Evolutionary conservation across 2,329 filamentous ascomycete genomes (phyloP), one percentile per base, ranked within the genome.

Genomic region (Metarhizium anisopliae): DNA sequence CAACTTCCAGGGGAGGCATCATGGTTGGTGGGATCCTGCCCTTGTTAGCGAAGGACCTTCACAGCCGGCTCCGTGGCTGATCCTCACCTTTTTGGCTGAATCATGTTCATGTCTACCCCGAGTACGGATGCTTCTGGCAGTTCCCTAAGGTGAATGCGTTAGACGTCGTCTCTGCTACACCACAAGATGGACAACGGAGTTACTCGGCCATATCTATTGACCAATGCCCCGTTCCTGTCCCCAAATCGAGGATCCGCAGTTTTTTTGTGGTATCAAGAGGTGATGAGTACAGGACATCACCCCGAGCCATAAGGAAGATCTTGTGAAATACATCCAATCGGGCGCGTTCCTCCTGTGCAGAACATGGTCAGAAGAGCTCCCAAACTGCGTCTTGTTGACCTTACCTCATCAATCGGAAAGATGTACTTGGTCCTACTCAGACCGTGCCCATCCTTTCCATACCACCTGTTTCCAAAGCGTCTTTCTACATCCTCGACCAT

Each of bases 261-360:
- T 40, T 25, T 13, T 51, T n/a, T 29, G 20, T 18, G 14, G 47
- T 18, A 45, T 43, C 49, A 5, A 58, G 47, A 6, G 55, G 42
- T 29, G 58, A 42, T 45, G 56, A 57, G 43, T 57, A 60, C 7
- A 59, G 50, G 25, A n/a, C 49, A 4, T 74, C 68, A 47, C 78
- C 74, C 60, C 85, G 82, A 52, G 81, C 81, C 20, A 86, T 79
- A 16, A 76, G 74, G 64, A 89, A 85, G 61, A 90, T 72, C 64
- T 86, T 85, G 74, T 91, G 86, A 66, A 89, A 86, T 51, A 90
- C 85, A 66, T 92, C 88, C 67, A 90, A 80, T 61, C 87, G 83
- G 68, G 90, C 85, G 68, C 83, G 82, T 68, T 91, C 87, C 57
- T 75, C 71, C 78, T 86, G 40, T n/a, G 40, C 40, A 10, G n/a